These are phyloP conservation scores for Tympanopsis confertula DNA, from an alignment of 2,329 filamentous ascomycete species.

Conservation along the genomic window DNA sequence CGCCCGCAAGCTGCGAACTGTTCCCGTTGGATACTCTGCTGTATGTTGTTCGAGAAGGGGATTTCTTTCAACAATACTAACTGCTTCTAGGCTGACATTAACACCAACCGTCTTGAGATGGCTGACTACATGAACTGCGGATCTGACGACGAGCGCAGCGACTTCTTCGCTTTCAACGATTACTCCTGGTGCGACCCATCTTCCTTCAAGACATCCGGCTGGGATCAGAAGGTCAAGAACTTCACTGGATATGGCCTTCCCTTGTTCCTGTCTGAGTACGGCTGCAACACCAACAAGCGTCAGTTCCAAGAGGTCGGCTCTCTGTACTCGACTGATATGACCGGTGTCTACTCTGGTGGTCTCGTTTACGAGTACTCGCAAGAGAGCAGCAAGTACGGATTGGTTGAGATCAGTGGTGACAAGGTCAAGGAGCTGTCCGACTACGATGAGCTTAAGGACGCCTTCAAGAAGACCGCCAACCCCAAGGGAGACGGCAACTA, in stretches of 20 bases:
- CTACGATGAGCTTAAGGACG: slow-evolving; percentile 41
- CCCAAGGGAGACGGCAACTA: slow-evolving; percentile 39
- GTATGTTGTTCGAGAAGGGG: background rate
- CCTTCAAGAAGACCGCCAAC: slow-evolving; percentile 33
- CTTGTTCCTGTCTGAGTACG: slow-evolving; percentile 91
- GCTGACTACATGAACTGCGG: slow-evolving; percentile 93
- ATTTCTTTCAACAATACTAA: background rate
- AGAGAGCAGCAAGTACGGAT: slow-evolving; percentile 69
- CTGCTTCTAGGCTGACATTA: slow-evolving; percentile 55
- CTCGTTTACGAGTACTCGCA: slow-evolving; percentile 90
- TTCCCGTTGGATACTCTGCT: slow-evolving; percentile 66
- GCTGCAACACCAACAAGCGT: slow-evolving; percentile 73
- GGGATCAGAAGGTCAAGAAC: slow-evolving; percentile 79
- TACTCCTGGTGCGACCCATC: slow-evolving; percentile 75
- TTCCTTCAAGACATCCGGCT: slow-evolving; percentile 60
- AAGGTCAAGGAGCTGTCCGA: slow-evolving; percentile 47
- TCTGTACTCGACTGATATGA: slow-evolving; percentile 78
- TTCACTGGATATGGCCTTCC: slow-evolving; percentile 79
- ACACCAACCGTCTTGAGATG: slow-evolving; percentile 74
- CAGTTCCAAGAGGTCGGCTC: slow-evolving; percentile 69
- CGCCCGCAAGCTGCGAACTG: slow-evolving; percentile 44
- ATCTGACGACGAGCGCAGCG: slow-evolving; percentile 67
- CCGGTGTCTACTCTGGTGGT: slow-evolving; percentile 81
- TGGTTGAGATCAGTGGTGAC: slow-evolving; percentile 52
- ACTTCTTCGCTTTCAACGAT: slow-evolving; percentile 85